phyloP scores from a whole-genome alignment of 75 land plant genomes.

The Chamaecyparis obtusa region DNA sequence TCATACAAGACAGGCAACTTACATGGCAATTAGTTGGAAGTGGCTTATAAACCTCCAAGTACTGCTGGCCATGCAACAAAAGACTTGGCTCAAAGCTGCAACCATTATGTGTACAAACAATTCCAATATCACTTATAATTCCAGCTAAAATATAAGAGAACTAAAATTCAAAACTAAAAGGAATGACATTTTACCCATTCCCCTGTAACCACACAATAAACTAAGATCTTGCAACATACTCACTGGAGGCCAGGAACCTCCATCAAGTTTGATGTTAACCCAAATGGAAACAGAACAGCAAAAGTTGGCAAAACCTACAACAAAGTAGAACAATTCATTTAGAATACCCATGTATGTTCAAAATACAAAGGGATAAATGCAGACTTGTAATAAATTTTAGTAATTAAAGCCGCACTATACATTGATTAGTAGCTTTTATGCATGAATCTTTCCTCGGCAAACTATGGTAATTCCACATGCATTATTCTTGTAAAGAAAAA shows the following conservation, averaged over 20 bases:
- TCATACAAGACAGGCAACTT: constrained; percentile 15
- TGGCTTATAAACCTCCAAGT: constrained; percentile 72
- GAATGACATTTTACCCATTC: neutral
- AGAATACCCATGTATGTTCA: constrained; percentile 8
- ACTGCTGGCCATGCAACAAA: constrained; percentile 81
- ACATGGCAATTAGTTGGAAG: constrained; percentile 63
- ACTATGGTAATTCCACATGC: neutral
- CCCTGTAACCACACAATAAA: constrained; percentile 3
- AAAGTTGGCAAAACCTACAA: constrained; percentile 82
- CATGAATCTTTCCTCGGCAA: neutral
- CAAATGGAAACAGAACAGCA: constrained; percentile 51
- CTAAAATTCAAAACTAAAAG: neutral
- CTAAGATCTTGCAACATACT: constrained; percentile 20
- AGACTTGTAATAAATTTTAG: neutral
- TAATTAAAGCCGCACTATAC: neutral
- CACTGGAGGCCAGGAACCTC: constrained; percentile 59
- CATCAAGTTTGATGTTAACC: neutral
- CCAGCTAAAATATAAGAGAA: neutral
- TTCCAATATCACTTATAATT: neutral
- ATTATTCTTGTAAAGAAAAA: neutral
- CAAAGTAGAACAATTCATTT: neutral
- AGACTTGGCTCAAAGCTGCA: constrained; percentile 63
- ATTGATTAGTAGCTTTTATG: neutral
- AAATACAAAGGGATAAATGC: neutral
- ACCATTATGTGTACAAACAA: neutral